These are phyloP conservation scores for Lepidium africanum DNA, from an alignment of 345 rosid genomes.

Conservation along the genomic window DNA sequence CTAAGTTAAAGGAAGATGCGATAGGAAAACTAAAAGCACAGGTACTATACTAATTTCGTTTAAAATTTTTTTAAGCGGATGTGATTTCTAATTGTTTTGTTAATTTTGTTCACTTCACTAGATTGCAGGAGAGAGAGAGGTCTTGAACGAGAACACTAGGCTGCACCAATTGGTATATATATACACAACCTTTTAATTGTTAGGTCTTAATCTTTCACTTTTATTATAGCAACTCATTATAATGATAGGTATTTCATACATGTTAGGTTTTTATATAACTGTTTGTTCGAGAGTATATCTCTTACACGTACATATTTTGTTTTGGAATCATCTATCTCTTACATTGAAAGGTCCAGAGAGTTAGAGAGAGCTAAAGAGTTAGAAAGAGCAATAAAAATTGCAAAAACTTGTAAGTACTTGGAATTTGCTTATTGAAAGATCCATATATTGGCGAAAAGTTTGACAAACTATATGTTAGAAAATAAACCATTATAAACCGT, in stretches of 20 bases:
- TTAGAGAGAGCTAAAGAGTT: not conserved
- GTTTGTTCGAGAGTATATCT: not conserved
- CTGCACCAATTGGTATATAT: constrained; percentile 5
- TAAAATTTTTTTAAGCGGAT: not conserved
- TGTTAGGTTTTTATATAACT: not conserved
- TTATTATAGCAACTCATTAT: not conserved
- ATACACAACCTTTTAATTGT: not conserved
- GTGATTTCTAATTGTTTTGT: not conserved
- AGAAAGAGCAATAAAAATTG: not conserved
- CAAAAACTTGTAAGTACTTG: not conserved
- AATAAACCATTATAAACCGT: too few relatives aligned
- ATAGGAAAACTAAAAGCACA: constrained; percentile 32
- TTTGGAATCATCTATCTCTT: too few relatives aligned
- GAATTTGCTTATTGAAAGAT: not conserved
- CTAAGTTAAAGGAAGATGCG: constrained; percentile 34
- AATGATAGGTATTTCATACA: not conserved
- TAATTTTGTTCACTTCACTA: not conserved
- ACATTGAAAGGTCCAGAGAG: not conserved
- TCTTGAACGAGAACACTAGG: constrained; percentile 11
- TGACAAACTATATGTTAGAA: too few relatives aligned
- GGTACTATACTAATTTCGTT: constrained; percentile 24
- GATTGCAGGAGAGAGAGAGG: not conserved
- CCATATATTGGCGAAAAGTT: not conserved
- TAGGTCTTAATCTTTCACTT: not conserved
- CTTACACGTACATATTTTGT: not conserved